Evolutionary conservation across 106 monocot genomes (phyloP), one percentile per base, ranked within the genome.

Genomic region (Gastrodia elata): DNA sequence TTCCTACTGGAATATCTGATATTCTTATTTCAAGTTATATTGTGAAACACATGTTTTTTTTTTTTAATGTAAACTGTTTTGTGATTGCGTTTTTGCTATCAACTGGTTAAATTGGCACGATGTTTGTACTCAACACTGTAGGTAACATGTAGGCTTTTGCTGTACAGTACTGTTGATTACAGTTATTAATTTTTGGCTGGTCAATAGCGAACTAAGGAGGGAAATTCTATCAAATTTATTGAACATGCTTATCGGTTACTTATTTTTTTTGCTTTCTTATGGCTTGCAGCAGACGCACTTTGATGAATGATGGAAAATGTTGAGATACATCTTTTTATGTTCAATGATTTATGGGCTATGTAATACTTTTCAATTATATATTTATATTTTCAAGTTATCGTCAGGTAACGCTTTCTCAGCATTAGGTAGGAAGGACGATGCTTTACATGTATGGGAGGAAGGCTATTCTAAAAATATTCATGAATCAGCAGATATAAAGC

Each of bases 401-500:
- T 65, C 76, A 95, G 94, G 96, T 32, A 87, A 86, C 79, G 92
- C 96, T 57, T 52, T 96, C 38, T 96, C 82, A 80, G 85, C 89
- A 39, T 83, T 96, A 83, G 87, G 84, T 43, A 87, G 86, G 75
- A 92, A 87, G 40, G 87, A 88, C 49, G 92, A 92, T 22, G 89
- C 92, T 68, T 52, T 88, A 57, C 67, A 68, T 76, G 86, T 86
- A 39, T 96, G 92, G 96, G 82, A 90, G 72, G 72, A 84, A 84
- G 96, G 96, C 39, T 84, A 92, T 76, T 74, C 72, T 68, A 80
- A 79, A 68, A 87, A 81, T 49, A 71, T 84, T 75, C 39, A 38
- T 7, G 87, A 96, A 36, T 84, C 90, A 48, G 76, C 82, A 70
- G 92, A 96, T 86, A 56, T 96, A 43, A 96, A 89, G 67, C 87